Base-by-base conservation (phyloP, 1,139 yeast genomes). In the Candida pseudoviswanathii region DNA sequence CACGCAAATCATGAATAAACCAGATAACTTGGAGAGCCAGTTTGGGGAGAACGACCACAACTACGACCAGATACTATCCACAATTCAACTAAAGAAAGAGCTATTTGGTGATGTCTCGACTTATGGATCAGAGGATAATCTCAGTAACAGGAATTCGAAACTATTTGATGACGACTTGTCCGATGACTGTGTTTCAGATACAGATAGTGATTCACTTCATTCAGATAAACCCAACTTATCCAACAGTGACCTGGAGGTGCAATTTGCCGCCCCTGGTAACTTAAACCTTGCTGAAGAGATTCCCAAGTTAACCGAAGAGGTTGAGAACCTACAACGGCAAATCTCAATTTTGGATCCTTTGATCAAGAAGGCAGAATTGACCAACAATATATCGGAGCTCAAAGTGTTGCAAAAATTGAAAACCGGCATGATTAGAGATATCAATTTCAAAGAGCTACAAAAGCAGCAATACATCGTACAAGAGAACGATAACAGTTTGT, bases 391-490 rank as follows among this genome's bases (percentile, higher is more conserved):
- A 4, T 75, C 82, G 2, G 96, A 91, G 59, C 67, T 88, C 46
- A 80, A 85, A 54, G 78, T 91, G 48, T 68, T 91, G 53, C 72
- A 73, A 45, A 86, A 85, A 58, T 89, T 97, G 0, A 80, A 81
- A 50, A 58, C 77, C 3, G 82, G 89, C 53, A 73, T 90, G 51
- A 81, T 81, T 41, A 71, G 87, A 52, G 97, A 92, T 60, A 76
- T 90, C 25, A 81, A 81, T 46, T 66, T 83, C 4, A 88, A 87
- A 57, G 92, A 88, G 57, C 69, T 87, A 32, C 89, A 88, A 53
- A 80, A 81, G 50, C 96, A 89, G 56, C 96, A 89, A 62, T 85
- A 85, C 56, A 80, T 86, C 46, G 90, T 90, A 1, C 96, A 89
- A 60, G 96, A 89, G 55, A 86, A 82, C 59, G 94, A 89, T 47